Conservation (phyloP, 1,139 yeast species). For the Saccharomyces uvarum region DNA sequence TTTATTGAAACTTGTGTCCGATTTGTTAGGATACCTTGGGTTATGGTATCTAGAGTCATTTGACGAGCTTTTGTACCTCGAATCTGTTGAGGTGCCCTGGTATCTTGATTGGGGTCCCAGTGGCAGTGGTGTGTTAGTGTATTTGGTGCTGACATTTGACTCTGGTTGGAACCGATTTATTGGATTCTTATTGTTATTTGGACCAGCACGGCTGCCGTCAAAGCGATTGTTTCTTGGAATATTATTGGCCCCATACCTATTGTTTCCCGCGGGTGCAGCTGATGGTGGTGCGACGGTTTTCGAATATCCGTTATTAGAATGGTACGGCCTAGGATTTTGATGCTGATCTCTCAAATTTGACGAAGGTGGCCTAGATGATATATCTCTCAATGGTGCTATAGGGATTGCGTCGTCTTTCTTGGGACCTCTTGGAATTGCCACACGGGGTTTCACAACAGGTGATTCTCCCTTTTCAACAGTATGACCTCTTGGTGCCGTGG, state of each 20-base stretch:
- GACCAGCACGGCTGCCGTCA: neutral
- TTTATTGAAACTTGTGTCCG: neutral
- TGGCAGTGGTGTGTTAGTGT: neutral
- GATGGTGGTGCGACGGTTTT: neutral
- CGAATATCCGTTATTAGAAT: neutral
- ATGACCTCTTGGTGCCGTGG: slow-evolving; percentile 31
- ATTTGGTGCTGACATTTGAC: neutral
- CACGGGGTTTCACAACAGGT: neutral
- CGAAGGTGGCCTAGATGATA: neutral
- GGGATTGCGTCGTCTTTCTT: slow-evolving; percentile 1
- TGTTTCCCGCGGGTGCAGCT: neutral
- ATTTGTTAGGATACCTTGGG: neutral
- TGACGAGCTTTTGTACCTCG: neutral
- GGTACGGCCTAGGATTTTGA: neutral
- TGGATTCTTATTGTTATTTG: neutral
- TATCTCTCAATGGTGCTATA: neutral
- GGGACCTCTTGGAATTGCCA: slow-evolving; percentile 6
- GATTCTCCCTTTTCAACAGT: slow-evolving; percentile 14
- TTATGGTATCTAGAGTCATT: neutral
- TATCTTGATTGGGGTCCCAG: neutral
- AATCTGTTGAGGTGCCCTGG: neutral
- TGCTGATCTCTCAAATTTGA: neutral
- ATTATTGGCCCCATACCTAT: neutral
- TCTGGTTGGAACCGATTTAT: neutral
- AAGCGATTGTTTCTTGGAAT: neutral